A percentile compares a stretch with the other conserved stretches of the same genome.
Evolutionary conservation across 768 basidiomycete genomes (phyloP).

Genomic region (Thelephora ganbajun): DNA sequence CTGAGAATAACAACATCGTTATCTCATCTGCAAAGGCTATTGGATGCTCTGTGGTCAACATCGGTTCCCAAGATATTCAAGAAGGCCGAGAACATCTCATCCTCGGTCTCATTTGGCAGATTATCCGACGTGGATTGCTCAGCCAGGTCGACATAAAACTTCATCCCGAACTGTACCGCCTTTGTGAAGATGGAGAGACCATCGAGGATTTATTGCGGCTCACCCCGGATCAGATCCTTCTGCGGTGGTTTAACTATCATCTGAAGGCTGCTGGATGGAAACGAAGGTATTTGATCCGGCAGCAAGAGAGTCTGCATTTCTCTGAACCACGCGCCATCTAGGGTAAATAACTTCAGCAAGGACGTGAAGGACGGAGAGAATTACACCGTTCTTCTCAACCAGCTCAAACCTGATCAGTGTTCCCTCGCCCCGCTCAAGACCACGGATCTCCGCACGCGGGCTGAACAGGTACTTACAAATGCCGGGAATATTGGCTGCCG

Average conservation of each 20-base stretch:
- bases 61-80: slow-evolving; percentile 83
- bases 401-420: slow-evolving; percentile 89
- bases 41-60: slow-evolving; percentile 97
- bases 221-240: slow-evolving; percentile 91
- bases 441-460: slow-evolving; percentile 64
- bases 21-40: slow-evolving; percentile 97
- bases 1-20: slow-evolving; percentile 99
- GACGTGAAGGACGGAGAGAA: slow-evolving; percentile 98
- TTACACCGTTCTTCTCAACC: slow-evolving; percentile 91
- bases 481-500: slow-evolving; percentile 89
- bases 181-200: slow-evolving; percentile 95
- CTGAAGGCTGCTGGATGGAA: slow-evolving; percentile 91
- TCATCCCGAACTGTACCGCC: slow-evolving; percentile 90
- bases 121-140: slow-evolving; percentile 88
- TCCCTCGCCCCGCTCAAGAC: slow-evolving; percentile 87
- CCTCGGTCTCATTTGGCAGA: slow-evolving; percentile 96
- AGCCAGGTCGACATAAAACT: slow-evolving; percentile 96
- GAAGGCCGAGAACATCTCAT: slow-evolving; percentile 95
- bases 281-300: slow-evolving; percentile 41
- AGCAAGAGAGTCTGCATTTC: not conserved
- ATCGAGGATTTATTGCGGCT: slow-evolving; percentile 87
- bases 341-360: slow-evolving; percentile 94
- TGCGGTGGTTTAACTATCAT: slow-evolving; percentile 99
- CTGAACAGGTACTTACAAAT: slow-evolving; percentile 83
- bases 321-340: slow-evolving; percentile 15